phyloP scores from a whole-genome alignment of 163 green algal species.

The Chlamydomonas reinhardtii region DNA sequence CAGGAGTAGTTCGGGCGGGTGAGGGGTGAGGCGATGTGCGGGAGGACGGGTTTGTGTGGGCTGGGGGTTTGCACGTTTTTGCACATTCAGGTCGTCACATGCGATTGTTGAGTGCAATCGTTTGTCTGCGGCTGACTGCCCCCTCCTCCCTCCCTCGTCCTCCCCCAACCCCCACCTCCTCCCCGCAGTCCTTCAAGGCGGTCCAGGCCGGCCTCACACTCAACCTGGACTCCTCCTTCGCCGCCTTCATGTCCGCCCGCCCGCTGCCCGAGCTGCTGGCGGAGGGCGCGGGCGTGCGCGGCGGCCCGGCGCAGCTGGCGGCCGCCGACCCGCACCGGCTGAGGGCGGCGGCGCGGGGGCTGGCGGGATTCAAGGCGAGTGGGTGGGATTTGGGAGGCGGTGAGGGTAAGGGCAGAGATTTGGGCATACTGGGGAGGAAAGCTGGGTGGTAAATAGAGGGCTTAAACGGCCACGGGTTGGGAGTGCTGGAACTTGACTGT shows the following conservation, averaged over 20 bases:
- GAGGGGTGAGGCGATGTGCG: too few relatives aligned
- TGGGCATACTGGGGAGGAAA: too few relatives aligned
- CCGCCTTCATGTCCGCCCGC: slow-evolving; percentile 62
- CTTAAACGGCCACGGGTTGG: too few relatives aligned
- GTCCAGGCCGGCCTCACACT: slow-evolving; percentile 67
- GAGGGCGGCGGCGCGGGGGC: neutral
- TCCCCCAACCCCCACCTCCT: neutral
- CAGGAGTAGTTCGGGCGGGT: too few relatives aligned
- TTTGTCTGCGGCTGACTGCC: too few relatives aligned
- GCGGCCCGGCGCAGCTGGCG: neutral
- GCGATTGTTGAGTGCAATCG: too few relatives aligned
- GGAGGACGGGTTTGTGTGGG: too few relatives aligned
- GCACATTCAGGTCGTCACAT: too few relatives aligned
- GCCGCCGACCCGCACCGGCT: neutral
- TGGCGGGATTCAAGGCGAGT: slow-evolving; percentile 21
- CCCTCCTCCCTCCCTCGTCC: neutral
- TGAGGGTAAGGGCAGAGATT: neutral
- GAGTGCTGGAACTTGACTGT: too few relatives aligned
- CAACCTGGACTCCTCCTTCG: slow-evolving; percentile 69
- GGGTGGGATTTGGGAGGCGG: neutral
- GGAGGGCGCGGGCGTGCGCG: slow-evolving; percentile 9
- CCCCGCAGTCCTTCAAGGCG: slow-evolving; percentile 56
- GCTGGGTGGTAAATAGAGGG: too few relatives aligned
- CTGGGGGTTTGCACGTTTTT: too few relatives aligned
- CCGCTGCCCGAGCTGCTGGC: slow-evolving; percentile 57